Evolutionary conservation across 306 rosid species (phyloP), one percentile per base, ranked within the genome.

Genomic region (Sophora flavescens): DNA sequence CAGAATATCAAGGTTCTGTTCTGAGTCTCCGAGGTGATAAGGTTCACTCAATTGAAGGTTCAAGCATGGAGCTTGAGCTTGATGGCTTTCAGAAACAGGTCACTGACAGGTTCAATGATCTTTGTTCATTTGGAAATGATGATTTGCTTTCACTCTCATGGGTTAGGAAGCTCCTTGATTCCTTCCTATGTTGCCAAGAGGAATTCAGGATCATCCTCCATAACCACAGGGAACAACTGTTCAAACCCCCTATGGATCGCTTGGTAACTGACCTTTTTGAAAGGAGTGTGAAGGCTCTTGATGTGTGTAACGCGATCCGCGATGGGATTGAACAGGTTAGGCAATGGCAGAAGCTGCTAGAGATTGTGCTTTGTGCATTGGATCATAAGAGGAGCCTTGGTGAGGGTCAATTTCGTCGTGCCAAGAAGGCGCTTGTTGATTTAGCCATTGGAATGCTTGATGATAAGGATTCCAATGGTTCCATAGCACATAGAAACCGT

Each of bases 331-430:
- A 94, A 56, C 91, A 87, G 85, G 79, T 94, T 80, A 70, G 92
- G 52, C 96, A 90, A 59, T 94, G 96, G 96, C 87, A 87, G 80
- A 91, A 83, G 82, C 84, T 84, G 1, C 52, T 92, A 6, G 96
- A 94, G 87, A 94, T 94, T 28, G 97, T 94, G 13, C 82, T 84
- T 0, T 80, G 81, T 57, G 95, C 97, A 6, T 84, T 94, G 66
- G 88, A 86, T 70, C 73, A 80, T 1, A 88, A 86, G 68, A 83
- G 80, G 69, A 81, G 68, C 48, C 83, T 92, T 15, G 89, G 95
- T 0, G 98, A 94, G 66, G 96, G 92, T 0, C 98, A 94, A 72
- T 91, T 90, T 73, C 91, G 97, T 33, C 91, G 98, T 0, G 97
- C 98, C 5, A 94, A 90, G 78, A 94, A 89, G 68, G 97, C 97